Conservation (phyloP, 768 basidiomycete species). For the Chlorophyllum brunneum region DNA sequence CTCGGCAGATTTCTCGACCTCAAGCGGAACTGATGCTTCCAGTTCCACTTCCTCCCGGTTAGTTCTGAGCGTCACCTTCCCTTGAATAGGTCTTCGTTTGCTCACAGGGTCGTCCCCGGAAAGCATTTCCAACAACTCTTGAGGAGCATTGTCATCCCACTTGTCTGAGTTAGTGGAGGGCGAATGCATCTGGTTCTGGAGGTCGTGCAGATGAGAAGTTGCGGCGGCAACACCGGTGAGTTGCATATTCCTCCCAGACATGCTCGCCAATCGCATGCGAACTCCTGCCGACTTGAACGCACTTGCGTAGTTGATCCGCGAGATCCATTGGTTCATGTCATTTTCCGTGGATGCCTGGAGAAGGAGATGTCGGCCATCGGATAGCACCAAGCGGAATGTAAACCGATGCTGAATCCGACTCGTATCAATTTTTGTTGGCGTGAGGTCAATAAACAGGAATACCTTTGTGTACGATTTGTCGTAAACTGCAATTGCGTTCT, state of each 20-base stretch:
- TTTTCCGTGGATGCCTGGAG: slow-evolving; percentile 65
- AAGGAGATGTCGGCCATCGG: slow-evolving; percentile 77
- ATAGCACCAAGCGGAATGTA: slow-evolving; percentile 74
- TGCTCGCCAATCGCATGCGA: slow-evolving; percentile 69
- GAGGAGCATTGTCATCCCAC: slow-evolving; percentile 42
- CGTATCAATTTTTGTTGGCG: background rate
- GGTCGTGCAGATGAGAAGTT: slow-evolving; percentile 73
- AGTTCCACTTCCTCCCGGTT: slow-evolving; percentile 30
- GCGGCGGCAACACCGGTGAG: slow-evolving; percentile 85
- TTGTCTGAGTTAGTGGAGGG: slow-evolving; percentile 23
- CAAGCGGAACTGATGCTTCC: slow-evolving; percentile 41
- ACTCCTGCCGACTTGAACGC: slow-evolving; percentile 85
- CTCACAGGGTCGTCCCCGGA: slow-evolving; percentile 25
- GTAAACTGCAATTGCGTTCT: slow-evolving; percentile 73
- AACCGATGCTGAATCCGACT: slow-evolving; percentile 47
- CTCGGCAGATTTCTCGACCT: slow-evolving; percentile 57
- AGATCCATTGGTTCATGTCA: slow-evolving; percentile 89
- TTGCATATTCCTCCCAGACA: slow-evolving; percentile 68
- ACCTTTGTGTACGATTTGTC: slow-evolving; percentile 81
- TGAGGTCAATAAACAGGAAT: slow-evolving; percentile 15
- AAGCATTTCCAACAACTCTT: slow-evolving; percentile 39
- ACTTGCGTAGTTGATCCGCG: slow-evolving; percentile 90
- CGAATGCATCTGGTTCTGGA: slow-evolving; percentile 38
- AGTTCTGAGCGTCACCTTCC: slow-evolving; percentile 27
- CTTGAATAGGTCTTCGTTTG: slow-evolving; percentile 20